Base-by-base conservation (phyloP, 1,139 yeast genomes). In the Taphrina communis region DNA sequence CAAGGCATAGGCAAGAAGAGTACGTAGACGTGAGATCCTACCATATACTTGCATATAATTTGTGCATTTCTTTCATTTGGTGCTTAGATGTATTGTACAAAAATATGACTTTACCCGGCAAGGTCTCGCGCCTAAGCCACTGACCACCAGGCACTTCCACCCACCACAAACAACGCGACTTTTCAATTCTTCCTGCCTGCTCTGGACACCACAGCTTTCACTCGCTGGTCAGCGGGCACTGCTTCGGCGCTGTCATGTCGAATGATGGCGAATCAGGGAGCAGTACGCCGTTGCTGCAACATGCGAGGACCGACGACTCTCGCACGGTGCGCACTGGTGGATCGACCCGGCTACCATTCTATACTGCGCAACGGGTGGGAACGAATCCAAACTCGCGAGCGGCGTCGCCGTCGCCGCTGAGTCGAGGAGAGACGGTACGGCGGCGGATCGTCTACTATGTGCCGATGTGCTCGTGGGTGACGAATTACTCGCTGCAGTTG, bases 1-100 rank as follows among this genome's bases (percentile, higher is more conserved):
- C 53, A 48, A 35, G 52, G 52, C n/a, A 46, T 63, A 11, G 67
- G 67, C 56, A 62, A 53, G 52, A 62, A 62, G 66, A 53, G 58
- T 53, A 53, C 58, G 17, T 53, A 17, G 17, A 31, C 14, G 12
- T 14, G 19, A 44, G 31, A 25, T 25, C 31, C 31, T 25, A 25
- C 31, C 31, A 25, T 25, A 25, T 25, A 25, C 31, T 25, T 4
- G 31, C 31, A 25, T 2, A 25, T 25, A 25, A 25, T 4, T 25
- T 25, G 31, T 25, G 31, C 31, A 17, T 17, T 17, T 17, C 17
- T 17, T 17, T 17, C 17, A 17, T 17, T 17, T 17, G 17, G 17
- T 17, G 17, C 17, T 17, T 17, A 17, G 17, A 17, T 17, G 17
- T 17, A 17, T 17, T 17, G 17, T 25, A 25, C 31, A 25, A 25